These are phyloP conservation scores for Trichoderma hamatum DNA, from an alignment of 2,329 filamentous ascomycete genomes.

Conservation along the genomic window DNA sequence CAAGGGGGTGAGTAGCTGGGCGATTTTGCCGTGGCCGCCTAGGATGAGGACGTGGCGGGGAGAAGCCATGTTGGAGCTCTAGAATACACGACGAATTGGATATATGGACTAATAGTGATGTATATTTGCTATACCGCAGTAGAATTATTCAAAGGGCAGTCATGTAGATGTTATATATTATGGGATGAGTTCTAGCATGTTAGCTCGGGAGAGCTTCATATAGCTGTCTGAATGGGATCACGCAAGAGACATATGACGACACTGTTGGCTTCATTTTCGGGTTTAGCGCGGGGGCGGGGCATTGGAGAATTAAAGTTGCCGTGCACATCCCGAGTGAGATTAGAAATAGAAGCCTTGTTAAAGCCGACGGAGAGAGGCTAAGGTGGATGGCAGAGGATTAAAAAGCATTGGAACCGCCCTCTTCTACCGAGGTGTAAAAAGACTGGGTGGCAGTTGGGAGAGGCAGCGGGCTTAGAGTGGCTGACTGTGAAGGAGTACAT, in stretches of 20 bases:
- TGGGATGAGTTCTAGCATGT: background rate
- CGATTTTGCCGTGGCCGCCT: constrained; percentile 80
- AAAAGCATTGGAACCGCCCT: background rate
- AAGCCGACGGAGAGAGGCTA: background rate
- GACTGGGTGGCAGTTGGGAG: background rate
- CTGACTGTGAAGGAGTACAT: too few relatives aligned
- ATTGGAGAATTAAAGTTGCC: background rate
- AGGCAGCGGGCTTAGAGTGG: background rate
- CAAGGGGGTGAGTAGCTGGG: constrained; percentile 73
- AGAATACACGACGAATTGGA: background rate
- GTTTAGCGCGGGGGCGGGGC: background rate
- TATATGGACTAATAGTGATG: background rate
- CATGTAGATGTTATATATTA: background rate
- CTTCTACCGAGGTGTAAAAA: background rate
- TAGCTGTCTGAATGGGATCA: constrained; percentile 10
- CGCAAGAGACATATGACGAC: constrained; percentile 17
- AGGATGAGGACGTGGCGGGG: constrained; percentile 67
- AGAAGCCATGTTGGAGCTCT: constrained; percentile 9
- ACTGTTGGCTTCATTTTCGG: background rate
- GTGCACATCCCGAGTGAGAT: background rate
- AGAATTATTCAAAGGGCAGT: background rate
- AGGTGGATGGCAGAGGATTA: background rate
- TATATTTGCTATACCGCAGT: background rate
- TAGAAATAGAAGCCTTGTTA: background rate
- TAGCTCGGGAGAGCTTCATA: background rate